Evolutionary conservation across 495 filamentous ascomycete genomes (phyloP), one percentile per base, ranked within the genome.

Genomic region (Lichina pygmaea): DNA sequence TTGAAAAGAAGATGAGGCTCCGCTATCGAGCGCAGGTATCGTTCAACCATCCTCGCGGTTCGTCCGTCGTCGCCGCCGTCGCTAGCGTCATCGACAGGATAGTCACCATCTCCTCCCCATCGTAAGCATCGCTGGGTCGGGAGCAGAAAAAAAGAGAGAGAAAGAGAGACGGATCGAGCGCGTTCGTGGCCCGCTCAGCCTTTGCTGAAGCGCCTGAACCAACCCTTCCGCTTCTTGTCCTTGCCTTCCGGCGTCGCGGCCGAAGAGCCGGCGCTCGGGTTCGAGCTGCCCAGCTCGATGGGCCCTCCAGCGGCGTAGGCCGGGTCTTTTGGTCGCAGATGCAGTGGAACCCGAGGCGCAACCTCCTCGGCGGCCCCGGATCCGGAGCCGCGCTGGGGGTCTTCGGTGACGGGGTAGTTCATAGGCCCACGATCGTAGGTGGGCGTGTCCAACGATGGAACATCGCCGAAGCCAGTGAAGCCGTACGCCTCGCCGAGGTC

Each of bases 151-250:
- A 24, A 4, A 24, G 24, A 24, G 24, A 24, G 24, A 24, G 24
- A 24, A 4, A 24, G 24, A 24, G 24, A 24, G 24, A 24, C 2
- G 24, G 24, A 24, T 24, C 24, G 24, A 24, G 24, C 24, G 24
- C 24, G 24, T 24, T 24, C 24, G 4, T 24, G 24, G 24, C 24
- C 24, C 36, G 36, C 10, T 39, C 36, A 66, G 6, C 63, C 55
- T 58, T 75, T 86, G 67, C 75, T 86, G 57, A 92, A 89, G 13
- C 77, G 66, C 55, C 79, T 73, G 47, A 94, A 75, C 85, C 85
- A 93, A 54, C 81, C 82, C 66, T 81, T 85, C 47, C 77, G 66
- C 65, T 92, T 92, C 48, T 85, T 74, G 48, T 50, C n/a, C 52
- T 45, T 34, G 49, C 49, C 33, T 48, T 42, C 33, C 33, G 48